Evolutionary conservation across 306 rosid species (phyloP).

Genomic region (Vachellia collinsii): DNA sequence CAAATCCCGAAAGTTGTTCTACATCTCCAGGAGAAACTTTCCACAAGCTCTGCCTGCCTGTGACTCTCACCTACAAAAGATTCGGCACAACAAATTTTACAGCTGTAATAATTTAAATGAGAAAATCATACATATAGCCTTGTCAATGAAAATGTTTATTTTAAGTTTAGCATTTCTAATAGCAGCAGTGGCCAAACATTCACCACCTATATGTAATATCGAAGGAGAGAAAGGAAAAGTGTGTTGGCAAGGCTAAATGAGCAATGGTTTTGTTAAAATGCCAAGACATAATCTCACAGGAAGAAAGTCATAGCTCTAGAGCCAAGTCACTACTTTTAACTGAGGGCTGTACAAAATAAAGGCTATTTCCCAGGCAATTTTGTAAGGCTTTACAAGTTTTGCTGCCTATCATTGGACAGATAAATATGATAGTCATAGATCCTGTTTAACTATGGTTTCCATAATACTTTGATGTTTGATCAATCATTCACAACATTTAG

Average conservation of each 20-base stretch:
- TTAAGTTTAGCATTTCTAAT: slow-evolving; percentile 5
- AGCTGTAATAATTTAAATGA: neutral
- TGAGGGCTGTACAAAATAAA: neutral
- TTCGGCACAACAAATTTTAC: slow-evolving; percentile 23
- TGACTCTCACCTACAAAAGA: slow-evolving; percentile 59
- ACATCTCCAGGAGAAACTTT: slow-evolving; percentile 84
- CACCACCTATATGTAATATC: neutral
- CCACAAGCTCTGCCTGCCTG: slow-evolving; percentile 72
- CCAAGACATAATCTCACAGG: neutral
- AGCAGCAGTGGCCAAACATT: slow-evolving; percentile 8
- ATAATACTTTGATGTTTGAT: neutral
- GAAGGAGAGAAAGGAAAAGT: neutral
- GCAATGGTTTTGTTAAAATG: neutral
- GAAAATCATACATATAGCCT: slow-evolving; percentile 8
- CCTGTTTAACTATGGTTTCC: neutral
- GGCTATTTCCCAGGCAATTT: neutral
- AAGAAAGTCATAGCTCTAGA: neutral
- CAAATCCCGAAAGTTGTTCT: slow-evolving; percentile 75
- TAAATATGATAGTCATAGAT: neutral
- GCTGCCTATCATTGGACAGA: neutral
- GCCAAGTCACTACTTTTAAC: neutral
- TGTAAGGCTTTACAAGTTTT: neutral
- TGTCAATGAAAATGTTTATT: neutral
- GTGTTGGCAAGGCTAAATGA: neutral
- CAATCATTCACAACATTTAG: neutral